Conservation (phyloP, 208 protist species). For the Crithidia thermophila region DNA sequence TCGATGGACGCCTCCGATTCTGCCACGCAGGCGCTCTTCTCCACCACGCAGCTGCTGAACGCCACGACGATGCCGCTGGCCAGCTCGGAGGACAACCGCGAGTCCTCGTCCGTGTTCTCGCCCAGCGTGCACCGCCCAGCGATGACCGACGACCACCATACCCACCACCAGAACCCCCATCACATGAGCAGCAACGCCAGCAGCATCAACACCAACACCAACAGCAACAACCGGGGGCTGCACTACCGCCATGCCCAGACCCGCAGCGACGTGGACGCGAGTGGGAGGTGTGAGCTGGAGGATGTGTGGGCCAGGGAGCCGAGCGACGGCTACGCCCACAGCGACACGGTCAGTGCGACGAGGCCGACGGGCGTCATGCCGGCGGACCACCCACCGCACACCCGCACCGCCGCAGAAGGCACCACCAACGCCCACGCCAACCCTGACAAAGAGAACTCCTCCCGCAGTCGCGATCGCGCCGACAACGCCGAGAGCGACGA, state of each 20-base stretch:
- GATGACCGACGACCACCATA: not conserved
- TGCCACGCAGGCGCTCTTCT: not conserved
- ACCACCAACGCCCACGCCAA: not conserved
- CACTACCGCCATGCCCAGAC: too few species aligned
- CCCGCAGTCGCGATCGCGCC: not conserved
- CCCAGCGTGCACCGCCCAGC: slow-evolving; percentile 13
- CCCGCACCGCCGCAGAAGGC: too few species aligned
- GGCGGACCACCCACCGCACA: not conserved
- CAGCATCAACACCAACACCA: too few species aligned
- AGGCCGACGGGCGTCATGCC: not conserved
- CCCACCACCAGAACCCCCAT: too few species aligned
- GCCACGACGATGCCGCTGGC: slow-evolving; percentile 21
- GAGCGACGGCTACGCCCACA: not conserved
- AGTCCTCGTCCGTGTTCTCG: slow-evolving; percentile 3
- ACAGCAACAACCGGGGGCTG: too few species aligned
- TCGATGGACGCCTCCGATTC: slow-evolving; percentile 11
- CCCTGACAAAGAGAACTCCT: not conserved
- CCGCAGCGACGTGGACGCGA: too few species aligned
- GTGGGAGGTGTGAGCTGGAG: not conserved
- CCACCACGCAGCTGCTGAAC: slow-evolving; percentile 12
- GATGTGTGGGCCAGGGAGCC: slow-evolving; percentile 2
- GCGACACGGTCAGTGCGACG: not conserved
- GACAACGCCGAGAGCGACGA: slow-evolving; percentile 27
- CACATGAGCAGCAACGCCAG: too few species aligned
- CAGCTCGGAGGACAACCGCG: slow-evolving; percentile 2